Percentiles rank a stretch among this genome's conserved stretches.
phyloP scores from a whole-genome alignment of 2,329 filamentous ascomycete species.

The Diaporthe caulivora region DNA sequence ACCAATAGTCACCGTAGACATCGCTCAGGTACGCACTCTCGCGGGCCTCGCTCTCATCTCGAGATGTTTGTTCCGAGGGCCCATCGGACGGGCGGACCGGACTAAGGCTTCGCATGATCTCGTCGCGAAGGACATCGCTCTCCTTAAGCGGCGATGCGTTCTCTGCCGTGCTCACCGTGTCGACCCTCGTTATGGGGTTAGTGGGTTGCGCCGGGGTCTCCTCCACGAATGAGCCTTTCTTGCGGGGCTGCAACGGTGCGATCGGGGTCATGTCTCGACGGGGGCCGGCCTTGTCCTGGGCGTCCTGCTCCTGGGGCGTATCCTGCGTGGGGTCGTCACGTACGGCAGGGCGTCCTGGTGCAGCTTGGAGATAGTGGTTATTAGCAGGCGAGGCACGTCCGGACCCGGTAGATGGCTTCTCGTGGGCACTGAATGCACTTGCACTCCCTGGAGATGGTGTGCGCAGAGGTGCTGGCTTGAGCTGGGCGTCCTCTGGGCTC shows the following conservation, averaged over 20 bases:
- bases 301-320: neutral
- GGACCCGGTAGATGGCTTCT: neutral
- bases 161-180: constrained; percentile 62
- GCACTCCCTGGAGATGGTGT: constrained; percentile 35
- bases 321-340: neutral
- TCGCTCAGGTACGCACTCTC: constrained; percentile 74
- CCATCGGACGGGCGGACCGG: constrained; percentile 54
- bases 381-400: constrained; percentile 27
- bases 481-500: constrained; percentile 26
- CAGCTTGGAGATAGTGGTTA: constrained; percentile 24
- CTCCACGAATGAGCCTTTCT: constrained; percentile 45
- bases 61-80: neutral
- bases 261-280: constrained; percentile 42
- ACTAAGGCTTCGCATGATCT: constrained; percentile 79
- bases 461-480: constrained; percentile 34
- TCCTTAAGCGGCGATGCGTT: constrained; percentile 71
- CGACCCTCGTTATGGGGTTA: constrained; percentile 54
- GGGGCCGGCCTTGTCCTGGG: neutral
- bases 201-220: constrained; percentile 51
- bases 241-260: constrained; percentile 59
- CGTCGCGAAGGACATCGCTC: constrained; percentile 78
- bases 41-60: constrained; percentile 45
- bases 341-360: neutral
- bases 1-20: constrained; percentile 78
- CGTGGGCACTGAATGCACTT: constrained; percentile 29